Evolutionary conservation across 1,284 basidiomycete species (phyloP).

Genomic region (Puccinia sorghi): DNA sequence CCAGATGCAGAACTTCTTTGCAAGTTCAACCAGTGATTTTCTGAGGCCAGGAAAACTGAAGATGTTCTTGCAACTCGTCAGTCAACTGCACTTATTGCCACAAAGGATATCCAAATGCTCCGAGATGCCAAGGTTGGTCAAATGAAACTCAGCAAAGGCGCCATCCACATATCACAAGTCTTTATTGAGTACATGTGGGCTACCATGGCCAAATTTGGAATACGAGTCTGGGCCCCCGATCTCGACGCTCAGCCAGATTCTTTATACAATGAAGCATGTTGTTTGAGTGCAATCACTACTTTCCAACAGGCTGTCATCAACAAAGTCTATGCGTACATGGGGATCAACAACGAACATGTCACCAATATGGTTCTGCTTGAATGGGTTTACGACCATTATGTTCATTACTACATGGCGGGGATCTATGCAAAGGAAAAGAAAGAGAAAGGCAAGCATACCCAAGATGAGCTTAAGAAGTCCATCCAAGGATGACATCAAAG

Average conservation of each 20-base stretch:
- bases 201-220: constrained; percentile 20
- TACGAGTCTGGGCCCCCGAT: constrained; percentile 27
- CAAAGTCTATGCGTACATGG: no score
- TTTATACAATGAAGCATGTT: constrained; percentile 22
- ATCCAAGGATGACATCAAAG: not conserved
- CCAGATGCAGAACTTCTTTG: not conserved
- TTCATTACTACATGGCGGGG: not conserved
- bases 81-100: not conserved
- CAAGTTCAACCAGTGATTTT: not conserved
- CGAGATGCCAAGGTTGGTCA: not conserved
- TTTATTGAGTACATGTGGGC: constrained; percentile 10
- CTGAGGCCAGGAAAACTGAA: no score
- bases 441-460: constrained; percentile 9
- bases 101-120: not conserved
- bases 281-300: no score
- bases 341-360: no score
- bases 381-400: no score
- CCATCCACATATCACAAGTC: constrained; percentile 13
- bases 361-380: no score
- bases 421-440: constrained; percentile 17
- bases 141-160: not conserved
- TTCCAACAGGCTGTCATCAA: no score
- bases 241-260: constrained; percentile 17
- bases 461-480: constrained; percentile 12
- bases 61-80: no score